Evolutionary conservation across 2,329 filamentous ascomycete genomes (phyloP).

Genomic region (Aspergillus jensenii): DNA sequence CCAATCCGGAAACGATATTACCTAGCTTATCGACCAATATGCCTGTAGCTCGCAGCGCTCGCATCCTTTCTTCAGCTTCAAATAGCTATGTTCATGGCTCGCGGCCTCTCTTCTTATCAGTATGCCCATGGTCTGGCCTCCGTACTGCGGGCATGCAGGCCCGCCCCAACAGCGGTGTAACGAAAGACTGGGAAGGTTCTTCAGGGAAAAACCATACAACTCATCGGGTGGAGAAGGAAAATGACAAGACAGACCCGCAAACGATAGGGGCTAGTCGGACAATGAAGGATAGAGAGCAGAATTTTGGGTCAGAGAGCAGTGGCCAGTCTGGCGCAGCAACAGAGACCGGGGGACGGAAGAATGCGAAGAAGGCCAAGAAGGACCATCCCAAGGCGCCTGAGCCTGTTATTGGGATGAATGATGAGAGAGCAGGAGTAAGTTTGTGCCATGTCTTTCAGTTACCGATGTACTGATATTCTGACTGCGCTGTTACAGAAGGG

Average conservation of each 20-base stretch:
- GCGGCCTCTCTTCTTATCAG: constrained; percentile 18
- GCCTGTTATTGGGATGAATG: constrained; percentile 55
- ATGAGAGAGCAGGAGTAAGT: constrained; percentile 50
- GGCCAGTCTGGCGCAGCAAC: constrained; percentile 24
- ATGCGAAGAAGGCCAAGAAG: constrained; percentile 44
- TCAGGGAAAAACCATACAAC: constrained; percentile 33
- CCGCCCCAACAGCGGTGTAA: constrained; percentile 20
- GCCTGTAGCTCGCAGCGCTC: constrained; percentile 1
- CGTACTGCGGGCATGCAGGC: constrained; percentile 13
- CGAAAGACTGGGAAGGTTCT: constrained; percentile 36
- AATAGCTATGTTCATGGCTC: constrained; percentile 13
- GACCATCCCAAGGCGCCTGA: constrained; percentile 47
- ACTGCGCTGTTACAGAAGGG: not conserved
- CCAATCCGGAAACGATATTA: not conserved
- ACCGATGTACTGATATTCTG: not conserved
- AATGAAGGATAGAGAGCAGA: constrained; percentile 32
- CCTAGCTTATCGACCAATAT: constrained; percentile 13
- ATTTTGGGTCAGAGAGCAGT: constrained; percentile 5
- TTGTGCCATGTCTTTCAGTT: not conserved
- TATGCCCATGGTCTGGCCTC: constrained; percentile 15
- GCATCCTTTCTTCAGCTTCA: constrained; percentile 14
- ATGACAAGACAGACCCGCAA: constrained; percentile 36
- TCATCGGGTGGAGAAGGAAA: constrained; percentile 25
- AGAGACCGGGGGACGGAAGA: constrained; percentile 39
- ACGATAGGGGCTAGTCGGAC: constrained; percentile 28